Evolutionary conservation across 73 alveolate genomes (phyloP).

Genomic region (Uronychia setigera): DNA sequence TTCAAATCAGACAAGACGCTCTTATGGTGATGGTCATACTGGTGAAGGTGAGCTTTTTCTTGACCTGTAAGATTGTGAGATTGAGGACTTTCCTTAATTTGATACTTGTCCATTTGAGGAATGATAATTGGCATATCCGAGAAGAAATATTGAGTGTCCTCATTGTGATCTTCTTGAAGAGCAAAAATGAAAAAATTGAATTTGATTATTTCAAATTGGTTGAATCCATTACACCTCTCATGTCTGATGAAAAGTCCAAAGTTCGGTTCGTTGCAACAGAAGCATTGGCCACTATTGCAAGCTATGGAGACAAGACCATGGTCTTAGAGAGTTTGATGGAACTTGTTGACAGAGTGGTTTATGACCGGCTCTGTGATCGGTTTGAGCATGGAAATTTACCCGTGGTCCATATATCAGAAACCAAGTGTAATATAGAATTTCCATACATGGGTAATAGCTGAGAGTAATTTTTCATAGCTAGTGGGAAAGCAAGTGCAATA

Average conservation of each 20-base stretch:
- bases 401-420: neutral
- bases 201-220: neutral
- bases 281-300: conserved; percentile 11
- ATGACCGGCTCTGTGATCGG: neutral
- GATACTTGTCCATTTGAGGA: neutral
- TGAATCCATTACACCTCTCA: neutral
- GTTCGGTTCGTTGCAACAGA: conserved; percentile 26
- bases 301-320: neutral
- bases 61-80: neutral
- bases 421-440: neutral
- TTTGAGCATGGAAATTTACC: neutral
- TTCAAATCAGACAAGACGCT: neutral
- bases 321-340: conserved; percentile 3
- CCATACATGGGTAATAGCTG: neutral
- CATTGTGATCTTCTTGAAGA: conserved; percentile 2
- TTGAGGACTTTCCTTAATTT: neutral
- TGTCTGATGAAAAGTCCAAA: conserved; percentile 20
- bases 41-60: neutral
- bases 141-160: conserved; percentile 16
- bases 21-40: neutral
- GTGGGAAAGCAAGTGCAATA: neutral
- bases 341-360: neutral
- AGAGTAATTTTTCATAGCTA: neutral
- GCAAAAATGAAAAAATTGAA: neutral
- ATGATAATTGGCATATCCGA: conserved; percentile 17